Percentiles rank a stretch among this genome's conserved stretches.
Conservation (phyloP, 306 rosid genomes). For the Medicago arabica region DNA sequence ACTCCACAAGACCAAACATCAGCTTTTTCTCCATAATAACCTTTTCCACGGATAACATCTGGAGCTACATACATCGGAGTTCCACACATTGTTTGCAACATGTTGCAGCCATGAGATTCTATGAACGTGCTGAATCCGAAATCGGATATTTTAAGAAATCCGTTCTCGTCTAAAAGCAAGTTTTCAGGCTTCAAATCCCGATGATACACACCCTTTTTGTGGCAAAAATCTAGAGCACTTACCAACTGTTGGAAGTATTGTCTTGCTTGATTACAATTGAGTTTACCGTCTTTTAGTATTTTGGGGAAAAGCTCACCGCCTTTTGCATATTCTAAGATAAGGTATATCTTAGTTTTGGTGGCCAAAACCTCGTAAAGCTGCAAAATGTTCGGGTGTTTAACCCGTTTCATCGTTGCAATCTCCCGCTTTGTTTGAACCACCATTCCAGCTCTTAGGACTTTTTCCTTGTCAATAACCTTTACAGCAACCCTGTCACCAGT, state of each 20-base stretch:
- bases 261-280: constrained; percentile 43
- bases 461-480: constrained; percentile 55
- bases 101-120: constrained; percentile 37
- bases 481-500: constrained; percentile 51
- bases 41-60: constrained; percentile 46
- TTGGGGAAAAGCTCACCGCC: constrained; percentile 55
- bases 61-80: constrained; percentile 60
- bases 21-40: constrained; percentile 51
- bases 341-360: constrained; percentile 57
- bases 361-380: constrained; percentile 54
- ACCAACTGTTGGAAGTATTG: constrained; percentile 56
- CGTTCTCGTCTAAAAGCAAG: constrained; percentile 56
- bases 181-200: constrained; percentile 62
- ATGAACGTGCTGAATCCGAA: constrained; percentile 52
- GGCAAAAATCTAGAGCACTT: constrained; percentile 50
- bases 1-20: constrained; percentile 61
- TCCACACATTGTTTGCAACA: constrained; percentile 54
- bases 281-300: constrained; percentile 44
- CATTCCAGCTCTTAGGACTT: constrained; percentile 41
- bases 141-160: constrained; percentile 52
- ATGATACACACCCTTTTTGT: constrained; percentile 56
- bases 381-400: constrained; percentile 55
- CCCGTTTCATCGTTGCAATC: constrained; percentile 43
- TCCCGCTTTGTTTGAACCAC: constrained; percentile 48
- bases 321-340: constrained; percentile 56